phyloP scores from a whole-genome alignment of 2,329 filamentous ascomycete species.

The Phialophora macrospora region DNA sequence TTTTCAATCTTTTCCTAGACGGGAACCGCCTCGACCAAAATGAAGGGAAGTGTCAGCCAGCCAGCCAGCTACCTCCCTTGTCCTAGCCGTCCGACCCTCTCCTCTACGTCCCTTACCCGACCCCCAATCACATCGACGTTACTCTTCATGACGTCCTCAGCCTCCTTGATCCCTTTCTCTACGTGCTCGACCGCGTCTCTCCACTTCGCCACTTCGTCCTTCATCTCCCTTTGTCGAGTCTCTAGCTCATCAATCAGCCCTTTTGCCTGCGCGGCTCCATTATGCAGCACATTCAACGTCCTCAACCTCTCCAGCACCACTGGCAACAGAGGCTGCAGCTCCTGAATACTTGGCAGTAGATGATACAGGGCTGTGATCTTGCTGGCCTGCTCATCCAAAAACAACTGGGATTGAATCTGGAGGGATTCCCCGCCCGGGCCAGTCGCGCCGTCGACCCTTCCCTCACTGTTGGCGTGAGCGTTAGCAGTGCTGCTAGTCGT shows the following conservation, averaged over 20 bases:
- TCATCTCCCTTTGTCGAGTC: slow-evolving; percentile 78
- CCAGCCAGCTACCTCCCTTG: not conserved
- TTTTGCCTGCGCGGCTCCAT: slow-evolving; percentile 80
- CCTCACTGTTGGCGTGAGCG: slow-evolving; percentile 57
- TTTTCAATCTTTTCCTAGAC: not conserved
- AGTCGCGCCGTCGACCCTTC: slow-evolving; percentile 44
- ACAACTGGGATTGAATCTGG: slow-evolving; percentile 45
- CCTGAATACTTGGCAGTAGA: slow-evolving; percentile 85
- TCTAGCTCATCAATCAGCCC: slow-evolving; percentile 79
- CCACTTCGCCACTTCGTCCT: slow-evolving; percentile 84
- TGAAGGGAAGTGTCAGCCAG: not conserved
- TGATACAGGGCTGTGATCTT: slow-evolving; percentile 94
- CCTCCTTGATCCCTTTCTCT: slow-evolving; percentile 73
- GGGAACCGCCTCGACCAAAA: not conserved
- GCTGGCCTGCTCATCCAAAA: slow-evolving; percentile 69
- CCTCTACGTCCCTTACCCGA: slow-evolving; percentile 88
- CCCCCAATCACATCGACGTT: slow-evolving; percentile 86
- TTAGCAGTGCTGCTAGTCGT: slow-evolving; percentile 48
- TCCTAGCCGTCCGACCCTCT: slow-evolving; percentile 58
- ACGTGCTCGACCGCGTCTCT: slow-evolving; percentile 77
- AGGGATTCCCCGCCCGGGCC: slow-evolving; percentile 30
- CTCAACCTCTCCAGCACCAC: slow-evolving; percentile 82
- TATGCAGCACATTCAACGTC: slow-evolving; percentile 81
- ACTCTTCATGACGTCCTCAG: slow-evolving; percentile 70
- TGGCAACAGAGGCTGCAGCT: slow-evolving; percentile 80